These are phyloP conservation scores for Pyrenula aspistea DNA, from an alignment of 495 filamentous ascomycete species.

Conservation along the genomic window DNA sequence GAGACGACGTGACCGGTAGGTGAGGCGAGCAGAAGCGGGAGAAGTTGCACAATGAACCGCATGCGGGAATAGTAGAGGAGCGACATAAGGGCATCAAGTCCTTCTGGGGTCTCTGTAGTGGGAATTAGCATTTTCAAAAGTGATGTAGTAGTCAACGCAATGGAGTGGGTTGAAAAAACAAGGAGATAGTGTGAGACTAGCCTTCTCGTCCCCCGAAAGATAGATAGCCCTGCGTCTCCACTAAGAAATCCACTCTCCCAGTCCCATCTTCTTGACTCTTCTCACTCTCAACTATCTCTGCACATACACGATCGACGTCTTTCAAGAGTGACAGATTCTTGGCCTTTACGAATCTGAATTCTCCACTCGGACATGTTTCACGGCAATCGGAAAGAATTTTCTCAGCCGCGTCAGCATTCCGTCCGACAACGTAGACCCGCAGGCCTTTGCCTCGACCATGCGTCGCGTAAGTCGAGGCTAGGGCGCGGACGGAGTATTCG, in stretches of 20 bases:
- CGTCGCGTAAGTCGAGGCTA: conserved; percentile 6
- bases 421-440: conserved; percentile 13
- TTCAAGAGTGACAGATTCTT: conserved; percentile 14
- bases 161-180: not conserved
- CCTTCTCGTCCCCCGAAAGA: not conserved
- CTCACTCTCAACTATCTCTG: conserved; percentile 12
- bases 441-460: conserved; percentile 1
- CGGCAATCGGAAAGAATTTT: conserved; percentile 10
- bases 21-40: conserved; percentile 12
- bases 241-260: conserved; percentile 14
- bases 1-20: conserved; percentile 8
- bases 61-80: conserved; percentile 21
- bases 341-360: conserved; percentile 14
- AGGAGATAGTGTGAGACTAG: conserved; percentile 1
- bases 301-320: conserved; percentile 18
- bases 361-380: conserved; percentile 5
- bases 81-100: conserved; percentile 12
- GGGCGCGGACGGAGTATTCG: conserved; percentile 8
- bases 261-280: not conserved
- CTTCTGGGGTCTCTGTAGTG: conserved; percentile 12
- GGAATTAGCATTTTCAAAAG: not conserved
- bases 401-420: conserved; percentile 9
- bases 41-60: conserved; percentile 14
- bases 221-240: conserved; percentile 16
- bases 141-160: not conserved